Evolutionary conservation across 768 basidiomycete species (phyloP), one percentile per base, ranked within the genome.

Genomic region (Leccinum barrowsii): DNA sequence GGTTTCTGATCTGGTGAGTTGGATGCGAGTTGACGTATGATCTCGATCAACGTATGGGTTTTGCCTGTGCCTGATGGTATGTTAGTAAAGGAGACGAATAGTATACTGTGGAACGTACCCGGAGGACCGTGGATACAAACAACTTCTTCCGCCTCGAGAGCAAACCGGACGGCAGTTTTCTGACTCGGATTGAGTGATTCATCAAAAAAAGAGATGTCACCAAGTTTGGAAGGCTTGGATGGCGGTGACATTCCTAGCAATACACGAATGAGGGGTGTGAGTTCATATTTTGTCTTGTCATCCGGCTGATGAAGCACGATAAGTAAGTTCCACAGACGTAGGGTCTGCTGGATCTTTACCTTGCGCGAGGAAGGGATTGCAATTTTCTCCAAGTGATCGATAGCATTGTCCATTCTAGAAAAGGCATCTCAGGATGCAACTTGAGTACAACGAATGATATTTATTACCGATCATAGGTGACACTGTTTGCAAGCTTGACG

Each of bases 111-210:
- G 8, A 32, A 30, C 34, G 6, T 67, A 83, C 96, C 96, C 59
- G 97, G 97, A n/a, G 97, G 97, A 0, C 97, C 97, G 67, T 98
- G 95, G 24, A 99, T 94, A 64, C 93, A 92, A 1, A 92, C 92
- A 0, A 98, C 82, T 69, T 96, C 88, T 5, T 82, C 79, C 0
- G 90, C 84, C 60, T 84, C 84, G 5, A 99, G 72, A n/a, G 88
- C 87, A 67, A 97, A 94, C 53, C 74, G 77, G 32, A 98, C 84
- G 1, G 95, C 96, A 12, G 82, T 79, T 69, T 86, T 86, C 69
- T 99, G 97, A 64, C 90, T 92, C 1, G 78, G 74, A 69, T 99
- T 98, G 55, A 98, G 77, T 1, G 77, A 80, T 0, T 79, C 72
- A 64, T 97, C 92, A 61, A 91, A 90, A 74, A 89, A 96, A 3